Percentiles rank a stretch among this genome's conserved stretches.
phyloP scores from a whole-genome alignment of 1,284 basidiomycete genomes.

The Cutaneotrichosporon dermatis region DNA sequence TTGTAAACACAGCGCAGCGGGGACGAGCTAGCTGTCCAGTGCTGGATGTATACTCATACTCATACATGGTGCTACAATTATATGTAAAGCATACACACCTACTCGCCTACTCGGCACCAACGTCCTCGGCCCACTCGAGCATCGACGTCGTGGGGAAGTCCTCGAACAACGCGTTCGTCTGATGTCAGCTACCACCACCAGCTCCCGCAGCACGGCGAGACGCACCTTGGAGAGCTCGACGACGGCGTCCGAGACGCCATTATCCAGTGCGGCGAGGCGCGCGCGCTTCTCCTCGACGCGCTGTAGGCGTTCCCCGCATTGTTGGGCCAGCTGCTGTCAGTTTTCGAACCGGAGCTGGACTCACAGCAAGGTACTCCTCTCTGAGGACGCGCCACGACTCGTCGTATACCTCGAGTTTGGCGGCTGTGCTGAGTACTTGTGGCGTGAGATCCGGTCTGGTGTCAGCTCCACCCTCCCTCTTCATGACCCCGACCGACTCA shows the following conservation, averaged over 20 bases:
- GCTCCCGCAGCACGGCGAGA: not conserved
- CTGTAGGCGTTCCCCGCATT: constrained; percentile 29
- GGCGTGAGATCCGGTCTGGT: constrained; percentile 39
- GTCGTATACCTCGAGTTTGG: constrained; percentile 41
- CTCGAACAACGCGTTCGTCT: constrained; percentile 43
- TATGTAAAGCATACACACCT: not conserved
- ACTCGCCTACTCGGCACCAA: not conserved
- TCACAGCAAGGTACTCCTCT: constrained; percentile 40
- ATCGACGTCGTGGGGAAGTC: constrained; percentile 42
- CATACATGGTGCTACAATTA: too few relatives aligned
- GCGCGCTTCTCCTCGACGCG: constrained; percentile 38
- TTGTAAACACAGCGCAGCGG: not conserved
- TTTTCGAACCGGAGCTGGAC: not conserved
- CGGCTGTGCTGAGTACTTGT: constrained; percentile 35
- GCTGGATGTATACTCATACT: too few relatives aligned
- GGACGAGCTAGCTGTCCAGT: too few relatives aligned
- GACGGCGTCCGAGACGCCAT: constrained; percentile 36
- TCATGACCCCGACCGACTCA: constrained; percentile 15
- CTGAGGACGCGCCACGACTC: constrained; percentile 35
- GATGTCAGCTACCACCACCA: not conserved
- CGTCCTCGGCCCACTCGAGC: constrained; percentile 40
- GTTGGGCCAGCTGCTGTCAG: constrained; percentile 29
- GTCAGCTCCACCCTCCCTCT: not conserved
- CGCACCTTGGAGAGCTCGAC: constrained; percentile 44
- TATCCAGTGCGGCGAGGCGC: constrained; percentile 35